Percentiles rank a stretch among this genome's conserved stretches.
Evolutionary conservation across 768 basidiomycete species (phyloP).

Genomic region (Flagelloscypha sp.): DNA sequence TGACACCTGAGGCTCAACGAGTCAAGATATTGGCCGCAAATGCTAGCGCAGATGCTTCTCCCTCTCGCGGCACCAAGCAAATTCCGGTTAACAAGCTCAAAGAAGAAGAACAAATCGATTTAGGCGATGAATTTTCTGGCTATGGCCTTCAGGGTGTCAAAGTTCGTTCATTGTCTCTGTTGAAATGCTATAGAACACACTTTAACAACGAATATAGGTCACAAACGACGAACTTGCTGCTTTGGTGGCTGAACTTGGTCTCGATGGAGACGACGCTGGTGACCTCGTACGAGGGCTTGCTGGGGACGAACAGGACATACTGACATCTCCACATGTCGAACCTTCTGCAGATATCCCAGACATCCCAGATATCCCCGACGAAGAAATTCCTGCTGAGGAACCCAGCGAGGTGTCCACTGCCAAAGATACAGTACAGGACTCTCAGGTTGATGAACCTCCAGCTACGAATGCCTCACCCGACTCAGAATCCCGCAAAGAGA

Average conservation of each 20-base stretch:
- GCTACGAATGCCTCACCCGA: no score
- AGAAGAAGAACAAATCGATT: slow-evolving; percentile 46
- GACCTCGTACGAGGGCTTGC: slow-evolving; percentile 63
- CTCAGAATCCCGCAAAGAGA: no score
- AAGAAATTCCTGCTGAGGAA: no score
- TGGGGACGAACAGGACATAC: slow-evolving; percentile 16
- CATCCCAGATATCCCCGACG: no score
- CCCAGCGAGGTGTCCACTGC: no score
- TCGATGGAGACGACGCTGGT: slow-evolving; percentile 69
- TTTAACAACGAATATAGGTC: no score
- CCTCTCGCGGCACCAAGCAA: slow-evolving; percentile 29
- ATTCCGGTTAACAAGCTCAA: slow-evolving; percentile 49
- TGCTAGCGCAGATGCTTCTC: slow-evolving; percentile 28
- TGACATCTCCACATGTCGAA: no score
- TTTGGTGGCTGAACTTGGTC: slow-evolving; percentile 66
- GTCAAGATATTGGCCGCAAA: slow-evolving; percentile 43
- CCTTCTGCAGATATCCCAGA: no score
- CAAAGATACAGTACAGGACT: no score
- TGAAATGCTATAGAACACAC: no score
- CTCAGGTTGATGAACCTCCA: no score
- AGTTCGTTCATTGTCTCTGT: no score
- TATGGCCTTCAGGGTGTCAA: slow-evolving; percentile 71
- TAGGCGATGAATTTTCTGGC: slow-evolving; percentile 59
- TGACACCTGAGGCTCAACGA: slow-evolving; percentile 70
- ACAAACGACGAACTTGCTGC: slow-evolving; percentile 67